Evolutionary conservation across 73 alveolate species (phyloP).

Genomic region (Paramecium octaurelia): DNA sequence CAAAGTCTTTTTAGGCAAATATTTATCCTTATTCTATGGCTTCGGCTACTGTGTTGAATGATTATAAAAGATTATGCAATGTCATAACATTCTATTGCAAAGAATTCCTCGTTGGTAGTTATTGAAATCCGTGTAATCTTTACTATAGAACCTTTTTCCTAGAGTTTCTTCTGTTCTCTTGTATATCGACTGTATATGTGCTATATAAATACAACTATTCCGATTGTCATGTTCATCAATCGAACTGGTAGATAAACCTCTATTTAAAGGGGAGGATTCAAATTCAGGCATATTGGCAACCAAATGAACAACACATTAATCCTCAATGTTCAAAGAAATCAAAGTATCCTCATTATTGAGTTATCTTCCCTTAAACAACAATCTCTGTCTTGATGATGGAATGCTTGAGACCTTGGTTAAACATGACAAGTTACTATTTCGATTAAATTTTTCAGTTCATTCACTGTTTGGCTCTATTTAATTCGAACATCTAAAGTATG

Average conservation of each 20-base stretch:
- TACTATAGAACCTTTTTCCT: constrained; percentile 11
- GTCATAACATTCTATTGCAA: constrained; percentile 2
- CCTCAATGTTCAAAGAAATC: not conserved
- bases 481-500: not conserved
- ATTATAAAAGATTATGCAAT: not conserved
- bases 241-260: constrained; percentile 34
- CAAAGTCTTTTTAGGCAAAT: not conserved
- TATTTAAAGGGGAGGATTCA: not conserved
- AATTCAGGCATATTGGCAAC: constrained; percentile 16
- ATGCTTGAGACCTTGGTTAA: not conserved
- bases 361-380: not conserved
- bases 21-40: not conserved
- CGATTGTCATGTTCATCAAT: constrained; percentile 9
- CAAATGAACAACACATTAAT: not conserved
- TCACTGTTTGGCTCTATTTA: not conserved
- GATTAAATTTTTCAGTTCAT: not conserved
- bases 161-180: constrained; percentile 18
- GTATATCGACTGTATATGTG: not conserved
- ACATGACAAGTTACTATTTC: not conserved
- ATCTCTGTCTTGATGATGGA: not conserved
- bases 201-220: not conserved
- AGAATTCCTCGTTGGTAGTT: not conserved
- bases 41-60: constrained; percentile 8
- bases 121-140: not conserved
- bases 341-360: constrained; percentile 41